A percentile compares a stretch with the other conserved stretches of the same genome.
These are phyloP conservation scores for Xylaria cubensis DNA, from an alignment of 495 filamentous ascomycete species.

Conservation along the genomic window DNA sequence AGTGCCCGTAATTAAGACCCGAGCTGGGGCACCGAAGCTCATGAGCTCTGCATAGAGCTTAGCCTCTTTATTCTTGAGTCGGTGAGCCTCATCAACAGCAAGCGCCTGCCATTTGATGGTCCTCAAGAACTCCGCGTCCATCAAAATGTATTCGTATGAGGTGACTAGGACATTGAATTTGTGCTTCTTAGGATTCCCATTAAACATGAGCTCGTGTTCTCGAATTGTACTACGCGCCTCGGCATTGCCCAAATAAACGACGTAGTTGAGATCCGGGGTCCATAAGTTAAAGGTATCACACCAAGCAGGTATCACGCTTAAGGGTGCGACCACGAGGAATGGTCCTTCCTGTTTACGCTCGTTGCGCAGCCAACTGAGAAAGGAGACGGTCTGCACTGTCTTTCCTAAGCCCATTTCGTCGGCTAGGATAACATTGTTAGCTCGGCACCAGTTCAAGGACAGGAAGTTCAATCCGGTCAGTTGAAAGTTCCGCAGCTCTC, in stretches of 20 bases:
- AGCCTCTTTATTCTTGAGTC: slow-evolving; percentile 93
- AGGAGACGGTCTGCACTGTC: slow-evolving; percentile 96
- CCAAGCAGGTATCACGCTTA: slow-evolving; percentile 97
- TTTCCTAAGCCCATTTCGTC: slow-evolving; percentile 99
- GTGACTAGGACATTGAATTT: slow-evolving; percentile 97
- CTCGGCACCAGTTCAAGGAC: slow-evolving; percentile 89
- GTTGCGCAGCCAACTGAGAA: slow-evolving; percentile 98
- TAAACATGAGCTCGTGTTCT: slow-evolving; percentile 84
- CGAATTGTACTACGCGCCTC: slow-evolving; percentile 80
- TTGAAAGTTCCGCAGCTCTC: slow-evolving; percentile 92
- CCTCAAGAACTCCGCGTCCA: slow-evolving; percentile 77
- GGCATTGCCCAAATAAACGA: slow-evolving; percentile 92
- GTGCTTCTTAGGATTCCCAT: slow-evolving; percentile 79
- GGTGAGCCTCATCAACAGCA: slow-evolving; percentile 95
- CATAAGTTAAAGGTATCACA: slow-evolving; percentile 96
- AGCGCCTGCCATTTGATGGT: slow-evolving; percentile 97
- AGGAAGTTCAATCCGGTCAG: slow-evolving; percentile 93
- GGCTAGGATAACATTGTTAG: slow-evolving; percentile 92
- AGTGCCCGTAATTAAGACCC: slow-evolving; percentile 94
- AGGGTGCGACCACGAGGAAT: slow-evolving; percentile 92
- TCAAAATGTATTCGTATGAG: slow-evolving; percentile 92
- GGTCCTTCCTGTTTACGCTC: slow-evolving; percentile 88
- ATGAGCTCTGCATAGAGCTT: slow-evolving; percentile 86
- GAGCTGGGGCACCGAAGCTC: slow-evolving; percentile 82
- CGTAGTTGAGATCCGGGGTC: slow-evolving; percentile 96